phyloP scores from a whole-genome alignment of 1,139 yeast genomes.

The Suhomyces bribrorum region DNA sequence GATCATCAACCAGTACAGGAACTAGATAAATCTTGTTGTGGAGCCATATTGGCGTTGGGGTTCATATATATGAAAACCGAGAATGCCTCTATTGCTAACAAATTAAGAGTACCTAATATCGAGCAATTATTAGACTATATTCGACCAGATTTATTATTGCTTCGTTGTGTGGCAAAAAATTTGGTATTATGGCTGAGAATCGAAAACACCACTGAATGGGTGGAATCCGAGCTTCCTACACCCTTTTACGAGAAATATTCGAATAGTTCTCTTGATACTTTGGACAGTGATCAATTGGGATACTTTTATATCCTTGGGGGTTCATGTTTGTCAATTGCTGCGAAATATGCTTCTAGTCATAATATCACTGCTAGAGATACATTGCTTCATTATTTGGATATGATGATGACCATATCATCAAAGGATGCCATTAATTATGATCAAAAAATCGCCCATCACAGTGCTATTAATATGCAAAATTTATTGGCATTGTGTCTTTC shows the following conservation, averaged over 20 bases:
- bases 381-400: slow-evolving; percentile 63
- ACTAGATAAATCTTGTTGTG: slow-evolving; percentile 75
- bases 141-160: slow-evolving; percentile 75
- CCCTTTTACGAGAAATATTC: slow-evolving; percentile 36
- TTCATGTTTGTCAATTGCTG: slow-evolving; percentile 69
- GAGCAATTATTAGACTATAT: slow-evolving; percentile 67
- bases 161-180: slow-evolving; percentile 67
- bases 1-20: slow-evolving; percentile 70
- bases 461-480: slow-evolving; percentile 60
- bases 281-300: slow-evolving; percentile 66
- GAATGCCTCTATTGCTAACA: slow-evolving; percentile 59
- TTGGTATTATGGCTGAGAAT: slow-evolving; percentile 80
- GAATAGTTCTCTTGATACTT: slow-evolving; percentile 21
- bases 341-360: slow-evolving; percentile 74
- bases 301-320: slow-evolving; percentile 76
- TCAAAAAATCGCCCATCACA: slow-evolving; percentile 56
- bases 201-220: slow-evolving; percentile 57
- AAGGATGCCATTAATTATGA: slow-evolving; percentile 56
- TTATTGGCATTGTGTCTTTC: slow-evolving; percentile 65
- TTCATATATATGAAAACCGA: slow-evolving; percentile 74
- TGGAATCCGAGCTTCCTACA: slow-evolving; percentile 55
- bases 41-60: slow-evolving; percentile 76
- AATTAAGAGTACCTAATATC: slow-evolving; percentile 63
- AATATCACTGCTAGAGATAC: slow-evolving; percentile 57
- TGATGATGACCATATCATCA: slow-evolving; percentile 54